Evolutionary conservation across 1,284 basidiomycete genomes (phyloP).

Genomic region (Blastosporella zonata): DNA sequence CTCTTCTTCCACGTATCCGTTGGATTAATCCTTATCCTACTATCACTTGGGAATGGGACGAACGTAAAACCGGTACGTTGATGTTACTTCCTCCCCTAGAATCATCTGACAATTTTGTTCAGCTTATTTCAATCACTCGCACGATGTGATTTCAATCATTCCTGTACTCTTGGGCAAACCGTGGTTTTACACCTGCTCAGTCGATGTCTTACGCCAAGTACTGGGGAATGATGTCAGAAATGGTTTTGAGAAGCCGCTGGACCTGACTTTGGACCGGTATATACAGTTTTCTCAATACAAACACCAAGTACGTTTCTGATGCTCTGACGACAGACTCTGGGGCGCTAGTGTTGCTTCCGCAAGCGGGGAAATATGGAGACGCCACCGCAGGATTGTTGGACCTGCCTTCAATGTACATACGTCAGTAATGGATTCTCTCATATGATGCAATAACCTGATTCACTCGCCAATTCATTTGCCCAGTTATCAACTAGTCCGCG

Average conservation of each 20-base stretch:
- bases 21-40: constrained; percentile 25
- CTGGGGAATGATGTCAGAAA: constrained; percentile 19
- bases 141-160: constrained; percentile 26
- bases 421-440: constrained; percentile 17
- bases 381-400: constrained; percentile 28
- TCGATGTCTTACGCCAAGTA: constrained; percentile 23
- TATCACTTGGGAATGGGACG: constrained; percentile 21
- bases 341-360: constrained; percentile 30
- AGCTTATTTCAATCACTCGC: constrained; percentile 23
- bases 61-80: constrained; percentile 17
- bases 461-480: neutral
- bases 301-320: neutral
- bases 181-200: constrained; percentile 20
- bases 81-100: neutral
- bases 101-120: constrained; percentile 4
- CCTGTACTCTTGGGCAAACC: constrained; percentile 21
- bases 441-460: neutral
- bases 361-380: constrained; percentile 29
- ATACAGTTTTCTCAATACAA: neutral
- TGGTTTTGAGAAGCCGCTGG: constrained; percentile 16
- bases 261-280: constrained; percentile 14
- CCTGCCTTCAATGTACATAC: constrained; percentile 30
- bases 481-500: constrained; percentile 24
- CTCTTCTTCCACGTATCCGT: constrained; percentile 20
- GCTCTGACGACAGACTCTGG: constrained; percentile 20